Evolutionary conservation across 2,329 filamentous ascomycete genomes (phyloP), one percentile per base, ranked within the genome.

Genomic region (Diaporthe aspalathi): DNA sequence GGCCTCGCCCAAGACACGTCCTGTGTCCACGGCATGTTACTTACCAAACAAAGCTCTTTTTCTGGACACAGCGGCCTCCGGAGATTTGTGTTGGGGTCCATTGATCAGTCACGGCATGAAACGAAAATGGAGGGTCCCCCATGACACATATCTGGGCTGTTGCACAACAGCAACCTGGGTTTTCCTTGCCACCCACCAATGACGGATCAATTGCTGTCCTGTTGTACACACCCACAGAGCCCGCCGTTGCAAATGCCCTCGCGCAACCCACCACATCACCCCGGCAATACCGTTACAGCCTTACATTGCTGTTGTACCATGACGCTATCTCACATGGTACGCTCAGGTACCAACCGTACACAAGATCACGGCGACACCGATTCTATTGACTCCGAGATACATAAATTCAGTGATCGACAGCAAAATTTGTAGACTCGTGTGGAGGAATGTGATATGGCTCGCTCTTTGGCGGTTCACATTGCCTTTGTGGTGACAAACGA

Each of bases 21-120:
- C 17, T 29, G 24, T 24, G 22, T 22, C 2, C 9, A 16, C 8
- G 17, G 14, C n/a, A n/a, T n/a, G n/a, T n/a, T 5, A 9, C 6
- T 32, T 47, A 40, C 16, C 8, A 5, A 11, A 4, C 22, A 8
- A 12, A 32, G 22, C n/a, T 11, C 16, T 16, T 7, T 20, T 2
- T 5, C 17, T 5, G n/a, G 3, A 1, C n/a, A 0, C 5, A 14
- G 16, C 4, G 16, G 3, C 5, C 12, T 11, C 22, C 16, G 17
- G 14, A 6, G 3, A 6, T 17, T 20, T 20, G 8, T 14, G 17
- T 14, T 16, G 8, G 7, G 11, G 27, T 38, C 16, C 2, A 57
- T 20, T 2, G 0, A 0, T 27, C 7, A 16, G 8, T 22, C 2
- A 11, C 6, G 12, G 5, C 11, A 29, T 27, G 40, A 27, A 29